A percentile compares a stretch with the other conserved stretches of the same genome.
Conservation (phyloP, 2,329 filamentous ascomycete species). For the Blastomyces silverae region DNA sequence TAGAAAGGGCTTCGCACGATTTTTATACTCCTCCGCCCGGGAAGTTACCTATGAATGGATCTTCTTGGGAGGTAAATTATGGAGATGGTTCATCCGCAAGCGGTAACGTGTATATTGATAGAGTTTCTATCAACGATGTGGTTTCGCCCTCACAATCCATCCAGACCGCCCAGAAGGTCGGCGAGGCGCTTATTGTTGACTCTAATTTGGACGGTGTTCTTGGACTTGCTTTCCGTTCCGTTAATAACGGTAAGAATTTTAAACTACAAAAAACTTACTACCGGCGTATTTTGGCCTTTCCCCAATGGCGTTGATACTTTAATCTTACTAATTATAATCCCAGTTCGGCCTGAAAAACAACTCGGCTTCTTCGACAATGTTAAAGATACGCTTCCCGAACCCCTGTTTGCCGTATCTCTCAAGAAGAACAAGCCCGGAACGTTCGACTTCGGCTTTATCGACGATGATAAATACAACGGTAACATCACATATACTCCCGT, state of each 20-base stretch:
- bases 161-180: constrained; percentile 57
- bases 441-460: constrained; percentile 69
- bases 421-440: constrained; percentile 54
- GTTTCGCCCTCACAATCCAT: constrained; percentile 57
- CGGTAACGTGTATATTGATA: constrained; percentile 61
- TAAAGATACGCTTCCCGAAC: constrained; percentile 51
- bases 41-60: constrained; percentile 43
- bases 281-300: background rate
- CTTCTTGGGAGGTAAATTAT: constrained; percentile 56
- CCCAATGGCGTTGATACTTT: background rate
- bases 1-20: constrained; percentile 49
- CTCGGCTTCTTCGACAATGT: constrained; percentile 71
- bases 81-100: constrained; percentile 58
- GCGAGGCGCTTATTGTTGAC: constrained; percentile 47
- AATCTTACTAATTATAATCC: constrained; percentile 1
- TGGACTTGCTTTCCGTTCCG: constrained; percentile 53
- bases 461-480: constrained; percentile 56
- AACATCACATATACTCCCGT: constrained; percentile 56
- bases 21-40: constrained; percentile 52
- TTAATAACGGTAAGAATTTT: constrained; percentile 46
- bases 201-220: constrained; percentile 53
- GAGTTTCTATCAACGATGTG: constrained; percentile 55
- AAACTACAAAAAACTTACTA: background rate
- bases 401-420: constrained; percentile 65
- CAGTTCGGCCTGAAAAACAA: constrained; percentile 35